Evolutionary conservation across 1,284 basidiomycete genomes (phyloP).

Genomic region (Mycosarcoma mackinlayi): DNA sequence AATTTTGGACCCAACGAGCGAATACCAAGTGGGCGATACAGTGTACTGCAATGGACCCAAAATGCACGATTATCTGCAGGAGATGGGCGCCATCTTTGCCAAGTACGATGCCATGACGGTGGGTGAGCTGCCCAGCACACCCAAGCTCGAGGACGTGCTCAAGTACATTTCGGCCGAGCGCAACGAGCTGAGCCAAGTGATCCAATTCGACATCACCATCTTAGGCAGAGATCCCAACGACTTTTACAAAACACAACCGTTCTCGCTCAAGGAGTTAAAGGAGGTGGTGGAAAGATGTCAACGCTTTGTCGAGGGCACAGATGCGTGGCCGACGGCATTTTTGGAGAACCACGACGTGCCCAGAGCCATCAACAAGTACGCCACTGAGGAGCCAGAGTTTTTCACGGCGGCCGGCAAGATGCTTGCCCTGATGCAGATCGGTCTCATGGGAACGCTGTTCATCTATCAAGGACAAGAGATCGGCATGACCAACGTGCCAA

Average conservation of each 20-base stretch:
- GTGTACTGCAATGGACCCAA: conserved; percentile 50
- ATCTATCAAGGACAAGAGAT: conserved; percentile 77
- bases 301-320: conserved; percentile 23
- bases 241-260: conserved; percentile 71
- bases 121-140: conserved; percentile 72
- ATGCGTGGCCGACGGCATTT: conserved; percentile 45
- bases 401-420: conserved; percentile 75
- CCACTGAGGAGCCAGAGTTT: conserved; percentile 74
- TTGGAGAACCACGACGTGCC: conserved; percentile 78
- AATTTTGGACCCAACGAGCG: conserved; percentile 71
- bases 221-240: conserved; percentile 68
- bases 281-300: conserved; percentile 76
- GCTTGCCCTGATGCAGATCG: conserved; percentile 75
- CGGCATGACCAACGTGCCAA: conserved; percentile 77
- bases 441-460: conserved; percentile 77
- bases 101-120: conserved; percentile 74
- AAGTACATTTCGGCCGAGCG: conserved; percentile 75
- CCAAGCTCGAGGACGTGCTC: conserved; percentile 71
- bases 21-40: conserved; percentile 74
- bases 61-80: conserved; percentile 77
- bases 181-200: conserved; percentile 74
- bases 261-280: conserved; percentile 75
- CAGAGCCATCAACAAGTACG: conserved; percentile 75
- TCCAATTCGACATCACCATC: conserved; percentile 76
- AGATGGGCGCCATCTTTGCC: conserved; percentile 72